phyloP scores from a whole-genome alignment of 768 basidiomycete genomes.

The Strobilomyces echinocephalus region DNA sequence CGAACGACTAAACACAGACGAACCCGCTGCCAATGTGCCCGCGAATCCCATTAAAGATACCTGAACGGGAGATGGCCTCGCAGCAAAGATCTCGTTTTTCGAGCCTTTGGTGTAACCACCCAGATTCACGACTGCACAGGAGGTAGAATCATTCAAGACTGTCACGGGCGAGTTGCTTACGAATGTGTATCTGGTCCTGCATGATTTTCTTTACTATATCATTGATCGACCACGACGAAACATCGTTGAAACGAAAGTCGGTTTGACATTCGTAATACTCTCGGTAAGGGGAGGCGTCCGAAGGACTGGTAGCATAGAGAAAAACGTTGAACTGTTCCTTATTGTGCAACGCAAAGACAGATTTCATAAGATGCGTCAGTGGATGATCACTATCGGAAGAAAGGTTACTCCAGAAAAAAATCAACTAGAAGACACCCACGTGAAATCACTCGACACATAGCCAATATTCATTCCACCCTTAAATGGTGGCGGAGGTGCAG shows the following conservation, averaged over 20 bases:
- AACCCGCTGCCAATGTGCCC: slow-evolving; percentile 40
- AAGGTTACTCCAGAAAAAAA: neutral
- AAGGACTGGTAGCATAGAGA: slow-evolving; percentile 46
- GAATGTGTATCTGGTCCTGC: slow-evolving; percentile 43
- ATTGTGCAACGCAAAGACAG: slow-evolving; percentile 44
- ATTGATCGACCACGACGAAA: slow-evolving; percentile 35
- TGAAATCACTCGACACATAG: slow-evolving; percentile 46
- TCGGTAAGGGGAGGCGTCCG: slow-evolving; percentile 43
- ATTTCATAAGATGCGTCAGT: slow-evolving; percentile 49
- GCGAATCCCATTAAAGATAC: slow-evolving; percentile 49
- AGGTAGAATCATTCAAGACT: neutral
- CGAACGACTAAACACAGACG: slow-evolving; percentile 1
- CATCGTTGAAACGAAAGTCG: slow-evolving; percentile 37
- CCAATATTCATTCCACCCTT: slow-evolving; percentile 41
- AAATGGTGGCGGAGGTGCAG: slow-evolving; percentile 40
- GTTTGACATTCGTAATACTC: slow-evolving; percentile 38
- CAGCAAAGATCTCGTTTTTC: slow-evolving; percentile 49
- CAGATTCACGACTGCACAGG: slow-evolving; percentile 37
- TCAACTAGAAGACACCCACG: slow-evolving; percentile 25
- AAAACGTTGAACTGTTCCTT: slow-evolving; percentile 36
- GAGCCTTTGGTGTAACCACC: slow-evolving; percentile 52
- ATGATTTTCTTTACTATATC: slow-evolving; percentile 38
- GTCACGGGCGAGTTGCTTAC: slow-evolving; percentile 23
- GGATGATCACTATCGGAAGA: slow-evolving; percentile 40
- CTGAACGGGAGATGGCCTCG: slow-evolving; percentile 45